A percentile compares a stretch with the other conserved stretches of the same genome.
phyloP scores from a whole-genome alignment of 345 rosid species.

The Sisymbrium altissimum region DNA sequence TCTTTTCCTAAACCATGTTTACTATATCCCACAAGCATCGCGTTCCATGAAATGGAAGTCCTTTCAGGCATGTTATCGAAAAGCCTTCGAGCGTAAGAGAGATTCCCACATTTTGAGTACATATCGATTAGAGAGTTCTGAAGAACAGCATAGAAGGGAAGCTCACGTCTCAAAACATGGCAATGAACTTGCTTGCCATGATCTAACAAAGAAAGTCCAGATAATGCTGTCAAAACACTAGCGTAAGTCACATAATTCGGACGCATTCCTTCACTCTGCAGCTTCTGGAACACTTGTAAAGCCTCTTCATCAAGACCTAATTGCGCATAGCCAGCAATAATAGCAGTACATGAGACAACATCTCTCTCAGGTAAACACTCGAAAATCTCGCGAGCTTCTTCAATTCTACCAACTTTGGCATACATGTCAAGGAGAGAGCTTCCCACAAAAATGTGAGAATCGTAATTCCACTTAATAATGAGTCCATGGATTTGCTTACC shows the following conservation, averaged over 20 bases:
- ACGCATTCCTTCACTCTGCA: conserved; percentile 68
- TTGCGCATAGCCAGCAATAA: conserved; percentile 90
- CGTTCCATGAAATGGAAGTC: conserved; percentile 76
- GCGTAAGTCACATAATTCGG: conserved; percentile 86
- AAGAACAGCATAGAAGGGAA: conserved; percentile 61
- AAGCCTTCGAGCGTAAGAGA: conserved; percentile 54
- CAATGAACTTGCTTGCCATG: conserved; percentile 82
- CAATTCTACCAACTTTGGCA: conserved; percentile 76
- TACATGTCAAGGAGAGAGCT: conserved; percentile 98
- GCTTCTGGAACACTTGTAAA: conserved; percentile 55
- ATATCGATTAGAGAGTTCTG: conserved; percentile 85
- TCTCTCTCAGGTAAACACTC: conserved; percentile 78
- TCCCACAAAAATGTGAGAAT: conserved; percentile 70
- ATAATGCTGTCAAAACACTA: conserved; percentile 65
- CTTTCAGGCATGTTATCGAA: conserved; percentile 72
- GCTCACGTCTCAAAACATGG: conserved; percentile 61
- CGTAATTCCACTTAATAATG: conserved; percentile 49
- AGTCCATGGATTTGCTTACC: conserved; percentile 83
- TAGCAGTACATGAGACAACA: conserved; percentile 91
- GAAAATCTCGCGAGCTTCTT: conserved; percentile 72
- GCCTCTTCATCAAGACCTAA: conserved; percentile 78
- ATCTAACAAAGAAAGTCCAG: conserved; percentile 79
- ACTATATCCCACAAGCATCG: conserved; percentile 79
- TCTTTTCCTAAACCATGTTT: conserved; percentile 78
- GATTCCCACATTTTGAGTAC: conserved; percentile 91